Evolutionary conservation across 2,329 filamentous ascomycete species (phyloP), one percentile per base, ranked within the genome.

Genomic region (Xylaria arbuscula): DNA sequence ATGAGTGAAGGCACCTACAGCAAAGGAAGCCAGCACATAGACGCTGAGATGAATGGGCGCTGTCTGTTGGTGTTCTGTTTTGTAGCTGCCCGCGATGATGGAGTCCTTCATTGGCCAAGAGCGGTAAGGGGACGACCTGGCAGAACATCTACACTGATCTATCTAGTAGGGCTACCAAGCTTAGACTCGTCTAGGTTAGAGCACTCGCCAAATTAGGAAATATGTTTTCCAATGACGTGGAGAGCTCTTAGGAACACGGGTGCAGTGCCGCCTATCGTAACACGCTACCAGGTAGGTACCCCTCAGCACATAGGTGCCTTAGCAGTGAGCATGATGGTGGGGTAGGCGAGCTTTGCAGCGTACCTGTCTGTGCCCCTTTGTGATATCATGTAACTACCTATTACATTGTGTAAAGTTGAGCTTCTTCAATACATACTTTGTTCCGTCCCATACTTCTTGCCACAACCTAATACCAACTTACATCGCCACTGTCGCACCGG

Each of bases 171-270:
- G 36, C 13, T 9, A 9, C 36, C 13, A 10, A 13, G 10, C 10
- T 11, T 24, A 2, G 4, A 28, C 28, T 28, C 2, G 28, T 28
- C 28, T 50, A 50, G 24, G 17, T 8, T 17, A 54, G 51, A 36
- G 57, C 17, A 19, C 19, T 47, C 24, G 50, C 51, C 45, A n/a
- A 28, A 66, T 68, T 17, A n/a, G 62, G 62, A 62, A 66, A 58
- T 28, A 11, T 38, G 62, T 51, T 68, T 60, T 50, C 59, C 45
- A 53, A 51, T 48, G 57, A 62, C 36, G 66, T 55, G 66, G 56
- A 36, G 54, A 34, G 17, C 42, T 51, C 28, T 15, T 24, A 56
- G 50, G 45, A 51, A 57, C 51, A n/a, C n/a, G n/a, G n/a, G 50
- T 62, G 58, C 58, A 17, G 10, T 19, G 17, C 24, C 19, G 42